A percentile compares a stretch with the other conserved stretches of the same genome.
These are phyloP conservation scores for Leccinum idahoense DNA, from an alignment of 1,284 basidiomycete species.

Conservation along the genomic window DNA sequence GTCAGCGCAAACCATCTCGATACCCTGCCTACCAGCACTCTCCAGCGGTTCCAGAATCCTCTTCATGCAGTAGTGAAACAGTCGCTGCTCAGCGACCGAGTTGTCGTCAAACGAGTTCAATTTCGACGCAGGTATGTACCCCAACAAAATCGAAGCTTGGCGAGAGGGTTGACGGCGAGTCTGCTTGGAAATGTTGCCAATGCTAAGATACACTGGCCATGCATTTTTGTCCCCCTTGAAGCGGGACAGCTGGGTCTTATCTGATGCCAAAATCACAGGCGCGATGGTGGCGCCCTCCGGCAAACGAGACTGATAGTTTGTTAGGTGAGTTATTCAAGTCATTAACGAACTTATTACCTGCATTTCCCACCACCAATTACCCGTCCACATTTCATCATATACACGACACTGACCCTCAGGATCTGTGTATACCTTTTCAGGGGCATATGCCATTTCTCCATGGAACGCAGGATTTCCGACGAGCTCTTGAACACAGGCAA, in stretches of 20 bases:
- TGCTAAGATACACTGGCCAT: neutral
- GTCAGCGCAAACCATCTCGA: neutral
- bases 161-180: neutral
- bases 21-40: neutral
- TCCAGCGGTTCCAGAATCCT: neutral
- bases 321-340: neutral
- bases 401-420: neutral
- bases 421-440: neutral
- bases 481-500: neutral
- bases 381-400: neutral
- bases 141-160: neutral
- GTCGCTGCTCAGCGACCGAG: neutral
- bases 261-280: neutral
- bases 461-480: neutral
- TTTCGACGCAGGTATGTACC: neutral
- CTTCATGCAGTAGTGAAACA: neutral
- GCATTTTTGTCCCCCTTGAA: neutral
- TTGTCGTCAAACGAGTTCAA: neutral
- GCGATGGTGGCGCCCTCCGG: neutral
- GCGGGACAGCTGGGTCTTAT: neutral
- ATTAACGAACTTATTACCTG: neutral
- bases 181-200: neutral
- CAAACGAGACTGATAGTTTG: neutral
- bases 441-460: neutral
- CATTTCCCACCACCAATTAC: neutral